Conservation (phyloP, 2,329 filamentous ascomycete genomes). For the Ophiostoma perfectum region DNA sequence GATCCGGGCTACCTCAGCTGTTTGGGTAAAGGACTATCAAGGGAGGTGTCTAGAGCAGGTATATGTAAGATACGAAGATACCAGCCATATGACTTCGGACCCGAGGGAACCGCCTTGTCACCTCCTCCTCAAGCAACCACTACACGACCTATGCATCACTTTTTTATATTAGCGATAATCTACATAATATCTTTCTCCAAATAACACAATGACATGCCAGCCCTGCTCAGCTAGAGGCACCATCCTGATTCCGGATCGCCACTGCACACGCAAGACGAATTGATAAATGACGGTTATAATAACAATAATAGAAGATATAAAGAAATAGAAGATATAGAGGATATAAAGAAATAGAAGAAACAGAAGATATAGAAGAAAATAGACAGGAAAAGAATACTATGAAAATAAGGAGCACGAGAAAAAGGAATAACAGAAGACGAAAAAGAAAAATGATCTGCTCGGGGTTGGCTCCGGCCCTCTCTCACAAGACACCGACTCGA, state of each 20-base stretch:
- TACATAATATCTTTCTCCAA: neutral
- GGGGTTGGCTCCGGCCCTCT: neutral
- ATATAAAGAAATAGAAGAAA: neutral
- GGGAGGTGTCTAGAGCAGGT: neutral
- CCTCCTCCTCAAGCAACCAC: too few relatives aligned
- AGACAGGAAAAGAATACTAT: neutral
- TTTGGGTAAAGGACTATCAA: neutral
- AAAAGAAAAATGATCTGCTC: neutral
- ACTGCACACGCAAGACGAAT: neutral
- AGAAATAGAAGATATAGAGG: neutral
- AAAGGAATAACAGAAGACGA: too few relatives aligned
- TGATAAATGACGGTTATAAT: too few relatives aligned
- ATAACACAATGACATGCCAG: neutral
- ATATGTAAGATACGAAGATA: too few relatives aligned
- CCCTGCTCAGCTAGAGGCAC: slow-evolving; percentile 5
- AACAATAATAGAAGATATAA: neutral
- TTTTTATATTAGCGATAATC: neutral
- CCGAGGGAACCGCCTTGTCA: too few relatives aligned
- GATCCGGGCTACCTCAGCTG: slow-evolving; percentile 2
- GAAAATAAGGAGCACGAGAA: neutral
- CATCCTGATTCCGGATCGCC: neutral
- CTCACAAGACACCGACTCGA: neutral
- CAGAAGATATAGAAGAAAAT: neutral
- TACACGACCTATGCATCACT: too few relatives aligned
- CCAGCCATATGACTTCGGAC: too few relatives aligned